Percentiles rank a stretch among this genome's conserved stretches.
These are phyloP conservation scores for Hypomyces rosellus DNA, from an alignment of 2,329 filamentous ascomycete species.

Conservation along the genomic window DNA sequence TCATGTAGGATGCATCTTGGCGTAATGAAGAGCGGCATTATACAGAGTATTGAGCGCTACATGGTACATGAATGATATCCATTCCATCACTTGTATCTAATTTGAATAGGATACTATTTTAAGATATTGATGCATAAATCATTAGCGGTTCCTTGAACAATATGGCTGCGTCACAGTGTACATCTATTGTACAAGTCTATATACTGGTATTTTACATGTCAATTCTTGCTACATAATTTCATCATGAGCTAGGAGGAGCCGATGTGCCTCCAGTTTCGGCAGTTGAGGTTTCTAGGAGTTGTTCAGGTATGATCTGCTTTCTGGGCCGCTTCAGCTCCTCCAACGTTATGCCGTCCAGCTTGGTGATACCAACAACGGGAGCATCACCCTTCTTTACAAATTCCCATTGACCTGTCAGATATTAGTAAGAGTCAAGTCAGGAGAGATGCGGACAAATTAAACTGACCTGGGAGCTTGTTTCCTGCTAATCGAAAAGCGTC, in stretches of 20 bases:
- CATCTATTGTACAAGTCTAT: slow-evolving; percentile 18
- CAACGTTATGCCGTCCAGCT: slow-evolving; percentile 76
- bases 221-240: slow-evolving; percentile 12
- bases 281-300: slow-evolving; percentile 28
- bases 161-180: slow-evolving; percentile 10
- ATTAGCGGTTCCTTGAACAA: neutral
- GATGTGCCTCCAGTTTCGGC: slow-evolving; percentile 28
- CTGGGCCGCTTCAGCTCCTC: slow-evolving; percentile 78
- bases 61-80: too few relatives aligned
- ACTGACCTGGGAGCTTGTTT: slow-evolving; percentile 85
- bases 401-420: slow-evolving; percentile 65
- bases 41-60: too few relatives aligned
- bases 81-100: too few relatives aligned
- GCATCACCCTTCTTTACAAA: slow-evolving; percentile 91
- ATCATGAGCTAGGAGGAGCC: slow-evolving; percentile 25
- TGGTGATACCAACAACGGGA: slow-evolving; percentile 86
- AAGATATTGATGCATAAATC: too few relatives aligned
- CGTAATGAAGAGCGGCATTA: too few relatives aligned
- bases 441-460: neutral
- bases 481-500: slow-evolving; percentile 93
- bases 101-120: too few relatives aligned
- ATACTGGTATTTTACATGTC: slow-evolving; percentile 19
- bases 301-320: slow-evolving; percentile 51
- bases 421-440: too few relatives aligned
- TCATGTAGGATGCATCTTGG: too few relatives aligned